A percentile compares a stretch with the other conserved stretches of the same genome.
phyloP scores from a whole-genome alignment of 2,329 filamentous ascomycete genomes.

The Exophiala dermatitidis region DNA sequence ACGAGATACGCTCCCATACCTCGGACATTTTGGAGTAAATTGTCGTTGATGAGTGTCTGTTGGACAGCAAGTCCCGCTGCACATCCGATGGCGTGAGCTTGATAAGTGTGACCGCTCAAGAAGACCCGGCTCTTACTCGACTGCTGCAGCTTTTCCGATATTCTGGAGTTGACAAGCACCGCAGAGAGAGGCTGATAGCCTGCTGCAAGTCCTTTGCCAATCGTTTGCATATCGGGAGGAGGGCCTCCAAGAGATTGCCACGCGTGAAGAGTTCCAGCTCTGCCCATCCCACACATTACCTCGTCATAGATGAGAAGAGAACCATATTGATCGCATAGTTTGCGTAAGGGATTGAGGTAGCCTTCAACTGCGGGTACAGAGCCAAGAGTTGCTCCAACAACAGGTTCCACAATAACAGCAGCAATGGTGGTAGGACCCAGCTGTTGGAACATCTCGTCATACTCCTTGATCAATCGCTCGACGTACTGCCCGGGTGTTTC shows the following conservation, averaged over 20 bases:
- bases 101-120: constrained; percentile 53
- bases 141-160: constrained; percentile 41
- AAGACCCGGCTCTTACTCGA: constrained; percentile 44
- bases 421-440: constrained; percentile 42
- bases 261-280: constrained; percentile 50
- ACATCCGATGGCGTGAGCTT: constrained; percentile 51
- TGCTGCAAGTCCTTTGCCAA: constrained; percentile 53
- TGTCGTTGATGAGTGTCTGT: constrained; percentile 43
- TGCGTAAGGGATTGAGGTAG: constrained; percentile 48
- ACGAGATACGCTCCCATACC: constrained; percentile 32
- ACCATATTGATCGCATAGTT: constrained; percentile 55
- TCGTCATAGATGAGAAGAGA: constrained; percentile 65
- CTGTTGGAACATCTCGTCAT: constrained; percentile 43
- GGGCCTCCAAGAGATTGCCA: constrained; percentile 43
- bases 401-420: constrained; percentile 46
- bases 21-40: constrained; percentile 40
- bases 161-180: constrained; percentile 44
- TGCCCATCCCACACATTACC: constrained; percentile 53
- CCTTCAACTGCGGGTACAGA: constrained; percentile 46
- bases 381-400: constrained; percentile 44
- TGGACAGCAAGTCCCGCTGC: constrained; percentile 47
- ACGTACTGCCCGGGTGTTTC: constrained; percentile 39
- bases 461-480: constrained; percentile 35
- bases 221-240: constrained; percentile 52
- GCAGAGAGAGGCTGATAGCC: constrained; percentile 51